These are phyloP conservation scores for Aethionema arabicum DNA, from an alignment of 345 rosid species.

Conservation along the genomic window DNA sequence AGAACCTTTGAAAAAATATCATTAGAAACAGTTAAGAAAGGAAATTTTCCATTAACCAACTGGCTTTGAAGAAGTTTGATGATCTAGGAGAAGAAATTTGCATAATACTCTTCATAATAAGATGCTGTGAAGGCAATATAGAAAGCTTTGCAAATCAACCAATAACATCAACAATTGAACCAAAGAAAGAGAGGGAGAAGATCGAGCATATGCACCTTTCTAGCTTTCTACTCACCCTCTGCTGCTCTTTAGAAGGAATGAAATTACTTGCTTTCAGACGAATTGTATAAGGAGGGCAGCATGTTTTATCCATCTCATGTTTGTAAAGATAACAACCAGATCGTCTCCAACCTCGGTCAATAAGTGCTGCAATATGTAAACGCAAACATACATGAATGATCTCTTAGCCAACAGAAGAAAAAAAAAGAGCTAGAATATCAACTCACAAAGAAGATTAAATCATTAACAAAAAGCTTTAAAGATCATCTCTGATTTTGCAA, in stretches of 20 bases:
- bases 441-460: conserved; percentile 1
- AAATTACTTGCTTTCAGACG: conserved; percentile 77
- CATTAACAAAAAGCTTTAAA: background rate
- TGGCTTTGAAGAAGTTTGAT: conserved; percentile 9
- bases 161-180: conserved; percentile 4
- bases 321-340: conserved; percentile 82
- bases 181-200: background rate
- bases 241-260: conserved; percentile 81
- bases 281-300: conserved; percentile 94
- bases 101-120: background rate
- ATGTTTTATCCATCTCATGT: conserved; percentile 89
- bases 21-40: conserved; percentile 11
- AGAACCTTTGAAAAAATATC: conserved; percentile 47
- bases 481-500: background rate
- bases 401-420: conserved; percentile 12
- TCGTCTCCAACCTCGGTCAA: conserved; percentile 95
- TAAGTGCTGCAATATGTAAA: conserved; percentile 53
- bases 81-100: conserved; percentile 2
- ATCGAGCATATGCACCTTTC: conserved; percentile 54
- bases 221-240: conserved; percentile 57
- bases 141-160: conserved; percentile 11
- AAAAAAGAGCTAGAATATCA: background rate
- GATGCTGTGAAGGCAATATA: background rate
- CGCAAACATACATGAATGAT: background rate
- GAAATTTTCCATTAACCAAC: background rate